A percentile compares a stretch with the other conserved stretches of the same genome.
Conservation (phyloP, 257 asterid genomes). For the Forsythia viridissima region DNA sequence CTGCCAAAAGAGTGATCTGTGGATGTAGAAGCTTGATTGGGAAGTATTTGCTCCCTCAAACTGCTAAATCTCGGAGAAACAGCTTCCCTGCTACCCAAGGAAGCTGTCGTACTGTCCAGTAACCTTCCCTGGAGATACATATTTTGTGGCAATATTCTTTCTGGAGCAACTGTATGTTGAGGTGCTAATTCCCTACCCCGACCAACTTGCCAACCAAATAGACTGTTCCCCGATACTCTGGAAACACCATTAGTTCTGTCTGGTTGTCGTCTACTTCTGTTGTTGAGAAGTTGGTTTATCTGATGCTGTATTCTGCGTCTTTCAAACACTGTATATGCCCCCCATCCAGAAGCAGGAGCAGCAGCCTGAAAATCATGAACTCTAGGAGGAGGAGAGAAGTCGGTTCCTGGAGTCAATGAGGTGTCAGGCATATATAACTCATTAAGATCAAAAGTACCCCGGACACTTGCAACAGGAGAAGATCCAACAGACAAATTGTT, state of each 20-base stretch:
- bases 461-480: constrained; percentile 47
- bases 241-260: constrained; percentile 33
- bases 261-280: constrained; percentile 60
- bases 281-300: constrained; percentile 54
- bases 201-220: constrained; percentile 47
- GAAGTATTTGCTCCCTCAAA: constrained; percentile 42
- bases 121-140: constrained; percentile 40
- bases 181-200: constrained; percentile 36
- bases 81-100: constrained; percentile 35
- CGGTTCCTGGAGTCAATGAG: constrained; percentile 45
- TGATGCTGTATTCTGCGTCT: constrained; percentile 72
- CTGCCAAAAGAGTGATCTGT: constrained; percentile 39
- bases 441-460: constrained; percentile 68
- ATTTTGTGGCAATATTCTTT: constrained; percentile 28
- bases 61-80: constrained; percentile 39
- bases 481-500: constrained; percentile 43
- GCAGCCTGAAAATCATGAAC: constrained; percentile 50
- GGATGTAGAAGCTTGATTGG: constrained; percentile 66
- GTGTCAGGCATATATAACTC: constrained; percentile 78
- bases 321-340: constrained; percentile 58
- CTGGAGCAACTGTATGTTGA: constrained; percentile 33
- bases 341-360: constrained; percentile 52
- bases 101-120: constrained; percentile 26
- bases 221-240: constrained; percentile 35
- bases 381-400: constrained; percentile 44